Base-by-base conservation (phyloP, 1,284 basidiomycete genomes). In the Sporisorium iseilematis-ciliati region DNA sequence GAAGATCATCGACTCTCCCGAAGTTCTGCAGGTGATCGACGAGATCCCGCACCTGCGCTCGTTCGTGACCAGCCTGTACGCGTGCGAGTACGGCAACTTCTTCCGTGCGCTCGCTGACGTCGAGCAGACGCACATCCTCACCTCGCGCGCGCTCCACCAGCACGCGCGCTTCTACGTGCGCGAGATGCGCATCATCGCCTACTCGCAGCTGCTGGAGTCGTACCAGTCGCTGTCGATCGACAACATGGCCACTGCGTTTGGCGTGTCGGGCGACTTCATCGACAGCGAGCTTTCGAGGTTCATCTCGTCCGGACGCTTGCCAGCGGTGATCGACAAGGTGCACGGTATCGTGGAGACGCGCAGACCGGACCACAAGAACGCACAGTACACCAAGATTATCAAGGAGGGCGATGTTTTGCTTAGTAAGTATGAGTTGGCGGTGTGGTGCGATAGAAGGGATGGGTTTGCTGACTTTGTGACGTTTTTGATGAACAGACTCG, bases 131-230 rank as follows among this genome's bases (percentile, higher is more conserved):
- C 91, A 93, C 83, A 90, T 98, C 65, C 87, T 95, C 21, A 92
- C 94, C 11, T 96, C 93, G 18, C 92, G 93, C 26, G 87, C 95
- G 49, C 90, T 98, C 48, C 89, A 91, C 7, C 92, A 92, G 0
- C 97, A 99, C 83, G 90, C 94, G 1, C 90, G 93, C 4, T 97
- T 89, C 88, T 98, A 97, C 85, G 90, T 96, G 21, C 91, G 95
- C 55, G 97, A 98, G 86, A 95, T 98, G 93, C 91, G 96, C 46
- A 95, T 99, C 81, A 91, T 94, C 49, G 95, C 95, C 3, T 99
- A 98, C 87, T 88, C 89, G 38, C 96, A 98, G 84, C 88, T 98
- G 3, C 88, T 99, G 18, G 95, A 98, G 86, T 92, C 90, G 18
- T 99, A 99, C 86, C 90, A 92, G 52, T 93, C 91, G 70, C 88